Base-by-base conservation (phyloP, 2,329 filamentous ascomycete species). In the Dryadomyces quercivorus region DNA sequence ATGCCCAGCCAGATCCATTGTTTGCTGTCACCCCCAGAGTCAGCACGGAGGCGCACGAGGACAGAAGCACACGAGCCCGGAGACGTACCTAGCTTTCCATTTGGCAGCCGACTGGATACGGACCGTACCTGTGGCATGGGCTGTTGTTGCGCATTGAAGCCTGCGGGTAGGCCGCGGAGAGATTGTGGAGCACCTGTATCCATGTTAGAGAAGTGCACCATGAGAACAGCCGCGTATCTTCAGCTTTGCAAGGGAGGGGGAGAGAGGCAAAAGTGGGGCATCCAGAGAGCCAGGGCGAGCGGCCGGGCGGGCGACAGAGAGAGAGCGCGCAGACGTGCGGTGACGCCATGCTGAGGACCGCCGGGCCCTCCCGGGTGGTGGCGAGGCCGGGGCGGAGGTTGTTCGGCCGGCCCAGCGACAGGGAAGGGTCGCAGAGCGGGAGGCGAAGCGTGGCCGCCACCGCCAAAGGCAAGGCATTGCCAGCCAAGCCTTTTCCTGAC, bases 171-270 rank as follows among this genome's bases (percentile, higher is more conserved):
- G 62, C 79, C 78, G 62, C 81, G 77, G 62, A 84, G 66, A 63
- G 78, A 73, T 69, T 82, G 81, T 62, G 79, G 80, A 71, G 79
- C 75, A 64, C 77, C 73, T 69, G 77, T 77, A n/a, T n/a, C n/a
- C 81, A 66, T 42, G 51, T 55, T 45, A 54, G 62, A 54, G n/a
- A 54, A 58, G 38, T 42, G 10, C 12, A 42, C 12, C 12, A 13
- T 15, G 38, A 13, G 12, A 42, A 5, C 16, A 42, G 5, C 38
- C 12, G 16, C 4, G 12, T n/a, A 42, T n/a, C 16, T n/a, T 42
- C 22, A 47, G 45, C 9, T 26, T n/a, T 50, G 51, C n/a, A 50
- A 40, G 34, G 16, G 16, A 45, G 18, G 21, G 44, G 21, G 22
- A 34, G 46, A 48, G 12, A 34, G 22, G 31, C 21, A 34, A 31